Evolutionary conservation across 2,329 filamentous ascomycete genomes (phyloP).

Genomic region (Tolypocladium guangdongense): DNA sequence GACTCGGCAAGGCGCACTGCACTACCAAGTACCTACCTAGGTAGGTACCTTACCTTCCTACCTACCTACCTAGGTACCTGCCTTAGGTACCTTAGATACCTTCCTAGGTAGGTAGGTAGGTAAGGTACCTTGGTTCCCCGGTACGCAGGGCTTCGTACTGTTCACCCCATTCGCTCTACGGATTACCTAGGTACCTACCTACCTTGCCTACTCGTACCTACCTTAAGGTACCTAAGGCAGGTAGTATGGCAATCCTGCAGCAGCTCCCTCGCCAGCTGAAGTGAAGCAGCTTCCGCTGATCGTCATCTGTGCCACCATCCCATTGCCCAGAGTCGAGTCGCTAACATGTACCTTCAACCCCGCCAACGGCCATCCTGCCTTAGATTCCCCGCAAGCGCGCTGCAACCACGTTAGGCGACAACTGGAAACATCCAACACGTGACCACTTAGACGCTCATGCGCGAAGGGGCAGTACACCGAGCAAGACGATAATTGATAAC

Average conservation of each 20-base stretch:
- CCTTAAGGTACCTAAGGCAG: too few species aligned
- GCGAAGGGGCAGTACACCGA: neutral
- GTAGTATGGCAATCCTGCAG: neutral
- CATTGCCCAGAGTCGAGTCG: neutral
- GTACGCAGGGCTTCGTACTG: too few species aligned
- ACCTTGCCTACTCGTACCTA: too few species aligned
- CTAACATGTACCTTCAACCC: neutral
- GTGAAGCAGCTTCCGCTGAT: neutral
- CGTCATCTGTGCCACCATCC: neutral
- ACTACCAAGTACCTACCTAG: too few species aligned
- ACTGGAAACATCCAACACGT: neutral
- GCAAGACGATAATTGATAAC: neutral
- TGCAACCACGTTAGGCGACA: neutral
- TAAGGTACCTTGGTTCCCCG: too few species aligned
- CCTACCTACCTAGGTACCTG: too few species aligned
- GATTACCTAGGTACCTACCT: too few species aligned
- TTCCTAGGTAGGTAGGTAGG: too few species aligned
- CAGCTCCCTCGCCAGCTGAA: neutral
- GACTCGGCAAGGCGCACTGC: too few species aligned
- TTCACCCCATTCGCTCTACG: too few species aligned
- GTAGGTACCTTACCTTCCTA: too few species aligned
- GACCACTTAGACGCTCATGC: neutral
- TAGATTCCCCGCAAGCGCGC: neutral
- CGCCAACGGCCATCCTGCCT: neutral
- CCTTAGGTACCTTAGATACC: too few species aligned